Base-by-base conservation (phyloP, 345 rosid species). In the Lagerstroemia speciosa region DNA sequence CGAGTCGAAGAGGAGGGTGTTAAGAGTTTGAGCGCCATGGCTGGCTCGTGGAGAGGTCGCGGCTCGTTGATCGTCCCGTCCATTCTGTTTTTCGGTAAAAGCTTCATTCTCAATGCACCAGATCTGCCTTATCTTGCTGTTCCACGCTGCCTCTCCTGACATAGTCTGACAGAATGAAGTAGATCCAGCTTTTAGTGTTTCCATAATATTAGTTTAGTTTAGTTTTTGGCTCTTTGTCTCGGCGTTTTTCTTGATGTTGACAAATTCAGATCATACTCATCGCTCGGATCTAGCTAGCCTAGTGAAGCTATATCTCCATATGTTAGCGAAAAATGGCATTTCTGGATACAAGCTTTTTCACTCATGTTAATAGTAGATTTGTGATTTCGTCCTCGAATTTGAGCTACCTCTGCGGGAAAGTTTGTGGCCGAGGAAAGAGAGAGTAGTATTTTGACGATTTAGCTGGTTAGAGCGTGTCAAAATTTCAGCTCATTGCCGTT, bases 81-180 rank as follows among this genome's bases (percentile, higher is more conserved):
- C 27, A 84, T 86, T 61, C 72, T 86, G 66, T 78, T 86, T 50
- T 77, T 79, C 71, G 93, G 90, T 88, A 72, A 79, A 83, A 79
- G 6, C 26, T 26, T 34, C 15, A 22, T 30, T 20, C 34, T 31
- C 15, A 11, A 16, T 43, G 70, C 36, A 30, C 43, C 74, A 46
- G 69, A 69, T 77, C 67, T 65, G 62, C 6, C 43, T 3, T 40
- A 34, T 36, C 12, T 61, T 15, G 16, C 36, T 27, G 64, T 20
- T 61, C 36, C 64, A 20, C 16, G 53, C 53, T 48, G 12, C 17
- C 5, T 2, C 2, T 43, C 19, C 48, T 16, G 7, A 20, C 22
- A 22, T 22, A 52, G 11, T 22, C 24, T 52, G 58, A 20, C 2
- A 27, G 11, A 52, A 52, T 52, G 27, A 26, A 52, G 58, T 52